Conservation (phyloP, 495 filamentous ascomycete species). For the Elaphomyces granulatus region DNA sequence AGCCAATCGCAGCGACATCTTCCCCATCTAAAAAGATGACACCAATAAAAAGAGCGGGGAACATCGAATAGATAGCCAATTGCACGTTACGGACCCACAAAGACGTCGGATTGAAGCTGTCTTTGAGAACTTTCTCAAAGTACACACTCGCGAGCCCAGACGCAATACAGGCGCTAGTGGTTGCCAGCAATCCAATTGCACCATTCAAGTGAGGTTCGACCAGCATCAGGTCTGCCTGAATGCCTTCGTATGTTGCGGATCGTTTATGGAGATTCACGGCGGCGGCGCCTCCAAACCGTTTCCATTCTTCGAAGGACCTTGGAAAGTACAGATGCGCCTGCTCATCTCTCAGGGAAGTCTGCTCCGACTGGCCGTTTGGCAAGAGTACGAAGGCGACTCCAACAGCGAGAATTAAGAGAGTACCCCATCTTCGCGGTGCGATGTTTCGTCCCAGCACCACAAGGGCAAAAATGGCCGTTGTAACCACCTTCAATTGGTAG, state of each 20-base stretch:
- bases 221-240: constrained; percentile 60
- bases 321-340: constrained; percentile 47
- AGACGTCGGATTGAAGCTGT: constrained; percentile 51
- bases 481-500: constrained; percentile 86
- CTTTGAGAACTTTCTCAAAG: constrained; percentile 90
- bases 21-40: constrained; percentile 77
- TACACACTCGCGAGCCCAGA: constrained; percentile 80
- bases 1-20: constrained; percentile 65
- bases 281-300: constrained; percentile 25
- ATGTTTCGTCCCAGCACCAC: constrained; percentile 57
- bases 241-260: constrained; percentile 94
- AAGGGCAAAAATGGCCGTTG: constrained; percentile 79
- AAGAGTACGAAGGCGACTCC: constrained; percentile 85
- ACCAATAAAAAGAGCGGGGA: constrained; percentile 73
- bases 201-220: constrained; percentile 55
- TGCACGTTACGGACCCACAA: constrained; percentile 93
- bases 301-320: constrained; percentile 49
- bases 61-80: constrained; percentile 79
- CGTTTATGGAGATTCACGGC: constrained; percentile 40
- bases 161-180: constrained; percentile 57
- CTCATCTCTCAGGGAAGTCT: constrained; percentile 38
- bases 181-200: constrained; percentile 61
- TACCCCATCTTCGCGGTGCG: constrained; percentile 56
- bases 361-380: constrained; percentile 38
- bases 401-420: constrained; percentile 62